Evolutionary conservation across 495 filamentous ascomycete genomes (phyloP).

Genomic region (Articulospora tetracladia): DNA sequence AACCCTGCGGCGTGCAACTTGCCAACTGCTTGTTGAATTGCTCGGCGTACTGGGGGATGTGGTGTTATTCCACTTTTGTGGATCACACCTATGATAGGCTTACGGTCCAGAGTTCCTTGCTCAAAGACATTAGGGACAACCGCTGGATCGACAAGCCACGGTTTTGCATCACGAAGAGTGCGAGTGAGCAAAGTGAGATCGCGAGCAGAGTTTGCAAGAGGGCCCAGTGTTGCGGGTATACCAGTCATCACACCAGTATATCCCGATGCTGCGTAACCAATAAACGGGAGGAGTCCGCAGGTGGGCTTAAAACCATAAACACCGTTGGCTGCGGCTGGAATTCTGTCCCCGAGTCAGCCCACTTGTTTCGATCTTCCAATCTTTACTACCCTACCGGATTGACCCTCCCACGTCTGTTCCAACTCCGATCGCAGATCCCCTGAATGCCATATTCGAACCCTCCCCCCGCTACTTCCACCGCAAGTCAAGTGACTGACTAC

Average conservation of each 20-base stretch:
- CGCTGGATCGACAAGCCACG: slow-evolving; percentile 27
- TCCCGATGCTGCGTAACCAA: slow-evolving; percentile 17
- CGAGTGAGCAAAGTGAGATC: slow-evolving; percentile 26
- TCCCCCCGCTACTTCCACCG: slow-evolving; percentile 60
- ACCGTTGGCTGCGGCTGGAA: slow-evolving; percentile 53
- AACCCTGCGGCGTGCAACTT: slow-evolving; percentile 25
- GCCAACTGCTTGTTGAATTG: slow-evolving; percentile 21
- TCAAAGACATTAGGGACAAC: slow-evolving; percentile 25
- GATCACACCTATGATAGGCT: slow-evolving; percentile 41
- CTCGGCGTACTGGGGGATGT: slow-evolving; percentile 10
- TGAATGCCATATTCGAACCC: slow-evolving; percentile 39
- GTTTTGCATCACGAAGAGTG: slow-evolving; percentile 22
- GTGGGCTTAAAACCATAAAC: slow-evolving; percentile 57
- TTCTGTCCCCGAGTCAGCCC: slow-evolving; percentile 23
- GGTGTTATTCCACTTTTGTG: slow-evolving; percentile 31
- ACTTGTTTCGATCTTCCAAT: not conserved
- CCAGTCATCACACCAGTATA: slow-evolving; percentile 29
- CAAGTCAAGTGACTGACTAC: slow-evolving; percentile 50
- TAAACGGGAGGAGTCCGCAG: slow-evolving; percentile 48
- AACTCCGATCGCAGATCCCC: slow-evolving; percentile 35
- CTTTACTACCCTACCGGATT: slow-evolving; percentile 44
- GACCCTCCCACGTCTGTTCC: slow-evolving; percentile 72
- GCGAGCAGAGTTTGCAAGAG: slow-evolving; percentile 25
- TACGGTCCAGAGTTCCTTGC: slow-evolving; percentile 2
- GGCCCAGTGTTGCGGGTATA: slow-evolving; percentile 26